These are phyloP conservation scores for Lachancea cidri DNA, from an alignment of 805 yeast genomes.

Conservation along the genomic window DNA sequence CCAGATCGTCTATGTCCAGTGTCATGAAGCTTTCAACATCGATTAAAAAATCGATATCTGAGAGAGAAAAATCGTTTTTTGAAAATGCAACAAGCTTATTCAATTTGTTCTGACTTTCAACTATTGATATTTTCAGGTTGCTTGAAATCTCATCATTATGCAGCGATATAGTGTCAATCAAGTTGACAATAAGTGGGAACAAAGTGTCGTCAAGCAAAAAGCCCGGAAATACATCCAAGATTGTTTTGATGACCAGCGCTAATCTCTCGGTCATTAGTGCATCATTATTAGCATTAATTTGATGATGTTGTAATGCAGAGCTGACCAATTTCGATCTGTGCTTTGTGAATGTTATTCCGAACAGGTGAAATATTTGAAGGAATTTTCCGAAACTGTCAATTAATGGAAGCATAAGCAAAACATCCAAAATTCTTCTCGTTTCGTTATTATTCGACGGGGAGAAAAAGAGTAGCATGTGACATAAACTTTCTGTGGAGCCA, in stretches of 20 bases:
- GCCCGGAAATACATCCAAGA: constrained; percentile 59
- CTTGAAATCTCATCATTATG: constrained; percentile 48
- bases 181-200: constrained; percentile 50
- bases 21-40: constrained; percentile 48
- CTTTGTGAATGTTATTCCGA: constrained; percentile 33
- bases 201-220: constrained; percentile 60
- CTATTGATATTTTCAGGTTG: constrained; percentile 47
- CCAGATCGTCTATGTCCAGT: constrained; percentile 48
- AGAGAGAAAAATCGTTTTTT: constrained; percentile 3
- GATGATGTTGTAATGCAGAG: constrained; percentile 19
- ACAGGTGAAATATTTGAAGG: constrained; percentile 42
- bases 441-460: constrained; percentile 36
- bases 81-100: constrained; percentile 33
- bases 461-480: constrained; percentile 66
- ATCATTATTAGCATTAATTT: constrained; percentile 33
- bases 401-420: constrained; percentile 51
- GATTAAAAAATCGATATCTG: constrained; percentile 23
- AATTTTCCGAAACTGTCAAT: constrained; percentile 43
- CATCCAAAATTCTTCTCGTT: constrained; percentile 26
- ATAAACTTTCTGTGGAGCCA: constrained; percentile 65
- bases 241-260: constrained; percentile 47
- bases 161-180: constrained; percentile 44
- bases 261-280: constrained; percentile 46
- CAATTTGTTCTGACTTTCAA: constrained; percentile 45
- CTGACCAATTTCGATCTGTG: constrained; percentile 21